phyloP scores from a whole-genome alignment of 495 filamentous ascomycete species.

The Sporormia fimetaria region DNA sequence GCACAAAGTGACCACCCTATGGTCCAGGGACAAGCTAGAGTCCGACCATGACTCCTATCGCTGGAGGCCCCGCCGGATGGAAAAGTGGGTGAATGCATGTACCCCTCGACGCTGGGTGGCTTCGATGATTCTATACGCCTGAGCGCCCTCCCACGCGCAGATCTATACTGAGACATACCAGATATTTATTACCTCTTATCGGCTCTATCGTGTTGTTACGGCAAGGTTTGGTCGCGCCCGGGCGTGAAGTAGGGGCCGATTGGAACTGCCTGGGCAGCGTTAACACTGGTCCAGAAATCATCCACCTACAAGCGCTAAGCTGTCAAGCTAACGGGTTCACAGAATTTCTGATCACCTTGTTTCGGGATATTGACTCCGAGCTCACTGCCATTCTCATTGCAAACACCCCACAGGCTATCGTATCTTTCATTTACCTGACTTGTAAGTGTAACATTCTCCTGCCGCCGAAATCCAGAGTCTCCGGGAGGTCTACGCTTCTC shows the following conservation, averaged over 20 bases:
- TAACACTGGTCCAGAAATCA: not conserved
- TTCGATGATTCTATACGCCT: constrained; percentile 1
- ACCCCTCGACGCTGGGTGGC: constrained; percentile 2
- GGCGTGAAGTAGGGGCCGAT: not conserved
- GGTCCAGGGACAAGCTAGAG: not conserved
- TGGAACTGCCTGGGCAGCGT: constrained; percentile 5
- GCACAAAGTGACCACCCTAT: not conserved
- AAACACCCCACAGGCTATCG: constrained; percentile 14
- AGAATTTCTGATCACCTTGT: constrained; percentile 1
- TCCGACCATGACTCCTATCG: not conserved
- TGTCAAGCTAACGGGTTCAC: not conserved
- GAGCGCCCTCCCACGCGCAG: no score
- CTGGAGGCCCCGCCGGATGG: not conserved
- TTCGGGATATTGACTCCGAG: not conserved
- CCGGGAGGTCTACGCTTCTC: no score
- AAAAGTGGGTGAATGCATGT: constrained; percentile 2
- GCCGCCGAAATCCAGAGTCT: no score
- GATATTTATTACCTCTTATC: not conserved
- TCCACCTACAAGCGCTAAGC: not conserved
- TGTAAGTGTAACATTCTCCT: no score
- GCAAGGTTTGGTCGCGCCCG: not conserved
- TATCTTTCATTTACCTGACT: constrained; percentile 16
- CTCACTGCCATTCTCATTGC: constrained; percentile 11
- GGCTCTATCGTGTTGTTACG: not conserved
- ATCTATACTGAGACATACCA: no score